These are phyloP conservation scores for Gleditsia sinensis DNA, from an alignment of 306 rosid species.

Conservation along the genomic window DNA sequence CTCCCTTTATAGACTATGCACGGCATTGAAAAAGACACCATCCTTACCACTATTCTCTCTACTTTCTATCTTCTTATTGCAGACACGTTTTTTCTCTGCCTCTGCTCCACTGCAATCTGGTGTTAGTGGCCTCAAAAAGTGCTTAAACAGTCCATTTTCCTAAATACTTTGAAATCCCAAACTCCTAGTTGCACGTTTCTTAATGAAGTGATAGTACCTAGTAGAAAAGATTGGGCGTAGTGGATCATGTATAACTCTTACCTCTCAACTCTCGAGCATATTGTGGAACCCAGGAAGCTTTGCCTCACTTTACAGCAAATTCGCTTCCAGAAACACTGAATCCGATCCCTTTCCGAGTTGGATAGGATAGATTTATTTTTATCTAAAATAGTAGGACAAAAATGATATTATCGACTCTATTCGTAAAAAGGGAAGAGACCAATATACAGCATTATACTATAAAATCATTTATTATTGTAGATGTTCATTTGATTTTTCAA, in stretches of 20 bases:
- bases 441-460: too few relatives aligned
- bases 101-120: neutral
- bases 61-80: constrained; percentile 9
- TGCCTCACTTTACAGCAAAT: constrained; percentile 19
- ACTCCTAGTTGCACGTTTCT: constrained; percentile 10
- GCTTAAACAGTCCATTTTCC: constrained; percentile 22
- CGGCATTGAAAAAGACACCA: constrained; percentile 34
- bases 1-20: neutral
- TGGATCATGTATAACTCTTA: constrained; percentile 44
- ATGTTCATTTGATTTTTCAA: too few relatives aligned
- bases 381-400: neutral
- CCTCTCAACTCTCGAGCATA: too few relatives aligned
- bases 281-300: too few relatives aligned
- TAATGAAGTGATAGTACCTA: constrained; percentile 21
- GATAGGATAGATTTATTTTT: constrained; percentile 20
- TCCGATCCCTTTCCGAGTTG: constrained; percentile 20
- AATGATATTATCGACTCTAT: constrained; percentile 4
- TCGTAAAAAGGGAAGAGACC: neutral
- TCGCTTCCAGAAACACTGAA: constrained; percentile 23
- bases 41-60: constrained; percentile 46
- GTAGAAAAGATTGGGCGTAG: constrained; percentile 11
- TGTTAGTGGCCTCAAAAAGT: constrained; percentile 36
- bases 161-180: constrained; percentile 15
- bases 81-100: constrained; percentile 30
- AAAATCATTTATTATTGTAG: too few relatives aligned